Base-by-base conservation (phyloP, 345 rosid genomes). In the Populus tremula region DNA sequence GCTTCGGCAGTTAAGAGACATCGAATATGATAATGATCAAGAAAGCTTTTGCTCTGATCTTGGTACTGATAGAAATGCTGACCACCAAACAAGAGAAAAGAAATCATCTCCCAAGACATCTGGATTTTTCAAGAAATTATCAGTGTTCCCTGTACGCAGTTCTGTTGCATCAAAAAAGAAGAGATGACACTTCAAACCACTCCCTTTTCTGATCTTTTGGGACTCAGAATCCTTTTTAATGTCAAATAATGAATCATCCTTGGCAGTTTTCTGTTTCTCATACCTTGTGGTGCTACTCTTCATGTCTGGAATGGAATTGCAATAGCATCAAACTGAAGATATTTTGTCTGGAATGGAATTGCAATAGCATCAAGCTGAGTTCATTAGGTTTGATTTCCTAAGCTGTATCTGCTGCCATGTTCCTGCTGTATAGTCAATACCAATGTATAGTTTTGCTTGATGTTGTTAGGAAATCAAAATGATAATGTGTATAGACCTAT, bases 1-100 rank as follows among this genome's bases (percentile, higher is more conserved):
- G 82, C 92, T 88, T 68, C 87, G 97, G 85, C 84, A 91, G 56
- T 85, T 95, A 33, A 84, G 83, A 78, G 93, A 86, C 54, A 77
- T 83, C 16, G 66, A 78, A 20, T 64, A 25, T 21, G 76, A 13
- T 27, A 39, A 64, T 27, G 83, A 81, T 43, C 81, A 82, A 77
- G 78, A 81, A 75, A 21, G 71, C 59, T 53, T 38, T 50, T 78
- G 41, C 18, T 33, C 78, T 43, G 77, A 79, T 75, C 12, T 43
- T 31, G 78, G 45, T 36, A 39, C 59, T 45, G 54, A 74, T 16
- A 68, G 41, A 76, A 85, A 72, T 69, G 70, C 71, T 21, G 62
- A 41, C 38, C 70, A 75, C 67, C 68, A 59, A 33, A 12, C 65
- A 5, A 76, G 62, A 67, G 84, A 84, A 67, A 83, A 77, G 72